A percentile compares a stretch with the other conserved stretches of the same genome.
phyloP scores from a whole-genome alignment of 768 basidiomycete genomes.

The Pluteus cervinus region DNA sequence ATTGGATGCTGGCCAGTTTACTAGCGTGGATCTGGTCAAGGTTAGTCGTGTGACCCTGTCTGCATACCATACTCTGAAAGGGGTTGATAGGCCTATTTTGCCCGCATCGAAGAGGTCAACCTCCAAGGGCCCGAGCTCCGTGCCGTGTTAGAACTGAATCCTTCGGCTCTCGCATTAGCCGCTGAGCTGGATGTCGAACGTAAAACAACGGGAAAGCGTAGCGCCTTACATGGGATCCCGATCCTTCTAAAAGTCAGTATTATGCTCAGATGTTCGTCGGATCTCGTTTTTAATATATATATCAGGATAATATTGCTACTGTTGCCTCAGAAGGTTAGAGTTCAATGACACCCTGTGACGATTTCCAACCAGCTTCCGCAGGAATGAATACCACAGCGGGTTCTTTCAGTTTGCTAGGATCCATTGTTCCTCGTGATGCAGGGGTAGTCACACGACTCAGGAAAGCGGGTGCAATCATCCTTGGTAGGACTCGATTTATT shows the following conservation, averaged over 20 bases:
- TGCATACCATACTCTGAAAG: too few relatives aligned
- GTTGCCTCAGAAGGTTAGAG: constrained; percentile 34
- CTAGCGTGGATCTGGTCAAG: constrained; percentile 58
- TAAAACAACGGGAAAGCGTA: constrained; percentile 33
- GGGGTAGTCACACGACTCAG: constrained; percentile 37
- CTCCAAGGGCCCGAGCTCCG: constrained; percentile 48
- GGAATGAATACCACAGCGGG: constrained; percentile 44
- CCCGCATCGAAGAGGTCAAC: constrained; percentile 67
- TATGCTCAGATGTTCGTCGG: background rate
- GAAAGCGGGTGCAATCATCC: constrained; percentile 37
- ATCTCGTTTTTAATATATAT: background rate
- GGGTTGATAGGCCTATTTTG: constrained; percentile 66
- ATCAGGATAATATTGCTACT: constrained; percentile 43
- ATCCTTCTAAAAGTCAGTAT: constrained; percentile 39
- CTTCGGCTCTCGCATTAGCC: constrained; percentile 46
- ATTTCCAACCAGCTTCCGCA: constrained; percentile 9
- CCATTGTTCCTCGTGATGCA: constrained; percentile 39
- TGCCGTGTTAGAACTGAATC: constrained; percentile 55
- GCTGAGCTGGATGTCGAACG: constrained; percentile 42
- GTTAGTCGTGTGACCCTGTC: too few relatives aligned
- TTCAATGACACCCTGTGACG: background rate
- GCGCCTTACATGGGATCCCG: constrained; percentile 49
- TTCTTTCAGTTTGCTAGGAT: constrained; percentile 35
- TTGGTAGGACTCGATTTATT: constrained; percentile 21
- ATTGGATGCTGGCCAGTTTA: constrained; percentile 42